These are phyloP conservation scores for Globisporangium carolinianum DNA, from an alignment of 352 stramenopile genomes.

Conservation along the genomic window DNA sequence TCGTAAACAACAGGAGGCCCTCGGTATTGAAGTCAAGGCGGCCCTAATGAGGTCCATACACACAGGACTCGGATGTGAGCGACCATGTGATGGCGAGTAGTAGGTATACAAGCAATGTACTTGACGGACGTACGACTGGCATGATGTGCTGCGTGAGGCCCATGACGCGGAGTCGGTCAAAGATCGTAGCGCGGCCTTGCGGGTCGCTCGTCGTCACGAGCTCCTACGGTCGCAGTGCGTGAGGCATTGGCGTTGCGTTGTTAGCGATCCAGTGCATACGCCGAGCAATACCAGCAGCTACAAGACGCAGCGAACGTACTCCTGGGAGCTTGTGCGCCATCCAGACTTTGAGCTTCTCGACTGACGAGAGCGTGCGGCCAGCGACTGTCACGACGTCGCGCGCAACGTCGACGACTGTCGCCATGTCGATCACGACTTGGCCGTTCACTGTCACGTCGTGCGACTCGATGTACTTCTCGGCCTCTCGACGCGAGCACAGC, in stretches of 20 bases:
- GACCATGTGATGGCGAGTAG: not conserved
- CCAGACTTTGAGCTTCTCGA: slow-evolving; percentile 56
- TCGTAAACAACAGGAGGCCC: slow-evolving; percentile 89
- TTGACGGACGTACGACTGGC: slow-evolving; percentile 52
- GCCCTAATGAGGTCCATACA: slow-evolving; percentile 35
- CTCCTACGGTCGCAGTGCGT: slow-evolving; percentile 46
- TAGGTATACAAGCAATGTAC: not conserved
- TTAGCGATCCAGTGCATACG: not conserved
- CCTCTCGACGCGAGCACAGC: slow-evolving; percentile 75
- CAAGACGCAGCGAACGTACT: too few relatives aligned
- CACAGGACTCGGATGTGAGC: too few relatives aligned
- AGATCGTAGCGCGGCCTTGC: slow-evolving; percentile 80
- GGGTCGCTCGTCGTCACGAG: slow-evolving; percentile 77
- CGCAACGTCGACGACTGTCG: slow-evolving; percentile 43
- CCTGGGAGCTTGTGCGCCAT: slow-evolving; percentile 85
- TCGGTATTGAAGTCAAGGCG: slow-evolving; percentile 92
- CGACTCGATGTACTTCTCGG: slow-evolving; percentile 72
- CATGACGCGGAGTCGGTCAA: slow-evolving; percentile 80
- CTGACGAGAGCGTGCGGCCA: slow-evolving; percentile 31
- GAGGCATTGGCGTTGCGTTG: too few relatives aligned
- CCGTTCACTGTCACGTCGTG: slow-evolving; percentile 78
- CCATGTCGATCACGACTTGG: slow-evolving; percentile 42
- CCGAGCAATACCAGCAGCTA: not conserved
- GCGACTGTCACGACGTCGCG: slow-evolving; percentile 54
- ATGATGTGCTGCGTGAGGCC: slow-evolving; percentile 82